Percentiles rank a stretch among this genome's conserved stretches.
These are phyloP conservation scores for Penicillium sp. DNA, from an alignment of 2,329 filamentous ascomycete genomes.

Conservation along the genomic window DNA sequence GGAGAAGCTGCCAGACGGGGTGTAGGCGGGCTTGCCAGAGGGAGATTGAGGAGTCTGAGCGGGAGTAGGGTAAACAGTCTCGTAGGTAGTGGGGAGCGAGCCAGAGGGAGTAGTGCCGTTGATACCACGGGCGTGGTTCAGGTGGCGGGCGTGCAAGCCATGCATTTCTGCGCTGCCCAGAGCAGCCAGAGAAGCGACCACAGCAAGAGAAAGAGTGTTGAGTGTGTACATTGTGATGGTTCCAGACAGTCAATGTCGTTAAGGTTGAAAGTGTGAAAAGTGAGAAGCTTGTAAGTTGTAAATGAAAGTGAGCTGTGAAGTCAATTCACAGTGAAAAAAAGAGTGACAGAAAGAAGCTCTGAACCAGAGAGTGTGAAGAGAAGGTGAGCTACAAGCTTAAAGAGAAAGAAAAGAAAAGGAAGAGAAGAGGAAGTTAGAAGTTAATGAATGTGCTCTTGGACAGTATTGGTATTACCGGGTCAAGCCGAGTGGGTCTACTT, in stretches of 20 bases:
- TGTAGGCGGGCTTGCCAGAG: slow-evolving; percentile 7
- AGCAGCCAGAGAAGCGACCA: slow-evolving; percentile 37
- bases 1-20: slow-evolving; percentile 1
- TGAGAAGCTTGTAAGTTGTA: not conserved
- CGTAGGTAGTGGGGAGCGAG: slow-evolving; percentile 3
- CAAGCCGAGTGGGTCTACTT: not conserved
- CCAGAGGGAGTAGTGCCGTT: slow-evolving; percentile 1
- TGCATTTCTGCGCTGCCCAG: slow-evolving; percentile 34
- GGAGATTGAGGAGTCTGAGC: slow-evolving; percentile 4
- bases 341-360: not conserved
- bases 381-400: slow-evolving; percentile 2
- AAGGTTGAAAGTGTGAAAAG: not conserved
- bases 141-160: slow-evolving; percentile 24
- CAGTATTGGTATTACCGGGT: not conserved
- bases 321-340: not conserved
- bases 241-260: not conserved
- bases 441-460: not conserved
- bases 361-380: not conserved
- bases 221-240: slow-evolving; percentile 34
- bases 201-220: slow-evolving; percentile 35
- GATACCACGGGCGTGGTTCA: slow-evolving; percentile 3
- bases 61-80: slow-evolving; percentile 5
- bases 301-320: not conserved
- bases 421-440: slow-evolving; percentile 1
- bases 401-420: slow-evolving; percentile 11